These are phyloP conservation scores for Ceratobasidium sp. DNA, from an alignment of 1,284 basidiomycete species.

Conservation along the genomic window DNA sequence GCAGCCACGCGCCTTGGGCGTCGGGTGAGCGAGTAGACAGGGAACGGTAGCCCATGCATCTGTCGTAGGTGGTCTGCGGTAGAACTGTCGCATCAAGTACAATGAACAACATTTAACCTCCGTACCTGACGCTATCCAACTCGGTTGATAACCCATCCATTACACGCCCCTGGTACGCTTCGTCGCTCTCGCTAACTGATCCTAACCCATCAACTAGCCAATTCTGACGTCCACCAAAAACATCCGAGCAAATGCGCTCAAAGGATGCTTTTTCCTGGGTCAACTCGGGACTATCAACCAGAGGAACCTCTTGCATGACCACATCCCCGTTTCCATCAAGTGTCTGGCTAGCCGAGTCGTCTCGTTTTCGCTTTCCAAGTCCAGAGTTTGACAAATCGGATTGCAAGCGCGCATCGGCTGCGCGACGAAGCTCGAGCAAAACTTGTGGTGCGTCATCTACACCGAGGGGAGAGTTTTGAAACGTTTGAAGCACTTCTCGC, in stretches of 20 bases:
- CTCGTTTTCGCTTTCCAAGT: slow-evolving; percentile 14
- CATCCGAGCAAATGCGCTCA: slow-evolving; percentile 24
- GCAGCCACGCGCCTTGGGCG: background rate
- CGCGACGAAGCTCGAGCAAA: slow-evolving; percentile 23
- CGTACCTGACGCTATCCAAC: slow-evolving; percentile 8
- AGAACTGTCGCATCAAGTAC: background rate
- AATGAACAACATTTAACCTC: background rate
- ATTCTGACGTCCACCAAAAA: slow-evolving; percentile 17
- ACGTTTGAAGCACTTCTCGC: slow-evolving; percentile 16
- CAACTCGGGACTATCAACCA: background rate
- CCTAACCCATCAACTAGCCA: slow-evolving; percentile 29
- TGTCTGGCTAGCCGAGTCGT: slow-evolving; percentile 2
- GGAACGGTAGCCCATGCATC: slow-evolving; percentile 19
- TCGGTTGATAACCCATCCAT: background rate
- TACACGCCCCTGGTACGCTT: slow-evolving; percentile 11
- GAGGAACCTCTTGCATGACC: slow-evolving; percentile 26
- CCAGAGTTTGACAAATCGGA: background rate
- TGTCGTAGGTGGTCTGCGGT: background rate
- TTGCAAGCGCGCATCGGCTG: slow-evolving; percentile 11
- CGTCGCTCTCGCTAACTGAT: background rate
- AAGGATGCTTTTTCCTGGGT: background rate
- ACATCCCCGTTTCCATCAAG: slow-evolving; percentile 17
- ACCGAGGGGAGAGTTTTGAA: slow-evolving; percentile 21
- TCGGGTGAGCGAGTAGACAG: slow-evolving; percentile 16
- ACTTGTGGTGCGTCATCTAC: slow-evolving; percentile 10